Base-by-base conservation (phyloP, 2,329 filamentous ascomycete species). In the Phaeosphaeriaceae sp. region DNA sequence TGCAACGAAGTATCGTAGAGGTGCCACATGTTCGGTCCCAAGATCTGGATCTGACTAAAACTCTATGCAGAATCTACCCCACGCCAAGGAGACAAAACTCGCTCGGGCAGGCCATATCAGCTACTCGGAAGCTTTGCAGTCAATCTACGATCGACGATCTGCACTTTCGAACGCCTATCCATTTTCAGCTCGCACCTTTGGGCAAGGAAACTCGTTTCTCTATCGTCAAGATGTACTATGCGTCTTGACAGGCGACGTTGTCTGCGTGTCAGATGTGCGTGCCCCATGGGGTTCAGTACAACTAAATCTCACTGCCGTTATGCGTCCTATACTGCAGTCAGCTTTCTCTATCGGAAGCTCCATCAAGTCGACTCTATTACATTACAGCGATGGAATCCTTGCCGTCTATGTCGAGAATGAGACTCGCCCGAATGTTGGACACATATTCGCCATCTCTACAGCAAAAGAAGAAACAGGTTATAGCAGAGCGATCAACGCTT, bases 171-270 rank as follows among this genome's bases (percentile, higher is more conserved):
- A 81, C 22, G 88, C 88, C 5, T 77, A 82, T 30, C 91, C 91
- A 0, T 92, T 87, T 70, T 82, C 86, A 0, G 84, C 85, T 17
- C 84, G 84, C 2, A 79, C 88, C 0, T 70, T 92, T 30, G 89
- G 84, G 3, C 79, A 86, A 53, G 88, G 84, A 3, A 83, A 87
- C 23, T 80, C 82, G 3, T 92, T 89, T 74, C 73, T 88, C 1
- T 92, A 90, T 71, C 79, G 81, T 19, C 82, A 87, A 57, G 89
- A 90, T 6, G 81, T 86, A 11, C 77, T 93, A 17, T 91, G 89
- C 66, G 90, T 92, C 69, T 83, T 86, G 11, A 71, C 82, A 43
- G 81, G 83, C 52, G 76, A 79, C 49, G 78, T 76, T 40, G 80
- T 93, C 24, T 84, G 86, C 2, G 74, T 92, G 24, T 79, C 90